phyloP scores from a whole-genome alignment of 306 rosid genomes.

The Vicia villosa region DNA sequence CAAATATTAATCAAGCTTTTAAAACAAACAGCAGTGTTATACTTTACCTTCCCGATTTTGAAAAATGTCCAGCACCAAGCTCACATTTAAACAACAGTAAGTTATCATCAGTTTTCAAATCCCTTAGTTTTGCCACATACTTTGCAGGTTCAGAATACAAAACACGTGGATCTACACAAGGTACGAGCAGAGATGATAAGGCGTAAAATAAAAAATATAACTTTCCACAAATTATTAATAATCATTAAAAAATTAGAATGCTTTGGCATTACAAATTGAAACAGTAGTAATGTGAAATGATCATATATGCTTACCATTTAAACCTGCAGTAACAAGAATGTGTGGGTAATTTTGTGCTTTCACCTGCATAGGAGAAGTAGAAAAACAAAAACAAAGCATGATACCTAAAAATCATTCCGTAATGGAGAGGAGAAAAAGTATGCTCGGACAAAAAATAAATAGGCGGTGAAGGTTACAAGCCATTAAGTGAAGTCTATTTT shows the following conservation, averaged over 20 bases:
- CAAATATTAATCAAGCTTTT: background rate
- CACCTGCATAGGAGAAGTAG: constrained; percentile 53
- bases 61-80: constrained; percentile 90
- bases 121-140: constrained; percentile 90
- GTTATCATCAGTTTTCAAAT: constrained; percentile 72
- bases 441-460: constrained; percentile 24
- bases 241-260: constrained; percentile 29
- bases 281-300: background rate
- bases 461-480: constrained; percentile 5
- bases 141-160: constrained; percentile 91
- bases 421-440: constrained; percentile 19
- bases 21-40: constrained; percentile 6
- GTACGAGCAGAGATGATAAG: constrained; percentile 30
- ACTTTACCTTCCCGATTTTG: constrained; percentile 89
- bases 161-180: constrained; percentile 83
- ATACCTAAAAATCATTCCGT: constrained; percentile 21
- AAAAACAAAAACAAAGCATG: constrained; percentile 10
- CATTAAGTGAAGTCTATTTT: constrained; percentile 32
- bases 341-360: constrained; percentile 75
- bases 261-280: constrained; percentile 7
- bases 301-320: constrained; percentile 64
- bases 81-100: constrained; percentile 82
- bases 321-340: constrained; percentile 89
- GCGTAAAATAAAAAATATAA: constrained; percentile 9
- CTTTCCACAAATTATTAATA: constrained; percentile 31